Evolutionary conservation across 1,284 basidiomycete species (phyloP).

Genomic region (Microbotryomycetes sp.): DNA sequence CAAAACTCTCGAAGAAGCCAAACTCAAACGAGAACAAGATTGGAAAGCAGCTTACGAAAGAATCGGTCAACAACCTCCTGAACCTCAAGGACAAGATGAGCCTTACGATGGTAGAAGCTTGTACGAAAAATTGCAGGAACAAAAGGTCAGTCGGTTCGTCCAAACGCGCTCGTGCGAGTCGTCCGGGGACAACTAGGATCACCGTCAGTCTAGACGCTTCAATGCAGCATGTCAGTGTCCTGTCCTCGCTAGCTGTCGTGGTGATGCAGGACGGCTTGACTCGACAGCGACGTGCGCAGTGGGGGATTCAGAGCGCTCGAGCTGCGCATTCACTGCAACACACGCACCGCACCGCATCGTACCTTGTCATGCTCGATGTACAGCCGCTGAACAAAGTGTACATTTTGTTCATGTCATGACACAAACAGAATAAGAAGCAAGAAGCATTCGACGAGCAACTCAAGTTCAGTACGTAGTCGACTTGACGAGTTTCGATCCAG

Average conservation of each 20-base stretch:
- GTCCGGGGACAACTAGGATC: too few relatives aligned
- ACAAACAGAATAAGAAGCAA: constrained; percentile 52
- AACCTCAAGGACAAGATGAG: constrained; percentile 61
- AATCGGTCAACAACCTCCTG: constrained; percentile 81
- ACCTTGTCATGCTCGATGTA: too few relatives aligned
- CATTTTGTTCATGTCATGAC: background rate
- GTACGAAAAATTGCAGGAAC: constrained; percentile 81
- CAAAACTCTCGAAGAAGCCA: constrained; percentile 69
- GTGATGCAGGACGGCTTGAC: too few relatives aligned
- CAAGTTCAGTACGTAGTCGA: constrained; percentile 58
- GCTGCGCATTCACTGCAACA: background rate
- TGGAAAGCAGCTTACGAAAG: constrained; percentile 90
- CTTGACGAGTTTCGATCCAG: too few relatives aligned
- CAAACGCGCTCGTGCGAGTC: too few relatives aligned
- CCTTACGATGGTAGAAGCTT: constrained; percentile 77
- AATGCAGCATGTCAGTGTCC: too few relatives aligned
- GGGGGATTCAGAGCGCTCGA: background rate
- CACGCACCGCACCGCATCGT: background rate
- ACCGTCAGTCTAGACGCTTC: too few relatives aligned
- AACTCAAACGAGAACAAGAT: constrained; percentile 67
- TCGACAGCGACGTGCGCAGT: background rate
- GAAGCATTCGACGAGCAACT: constrained; percentile 92
- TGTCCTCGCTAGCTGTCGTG: too few relatives aligned
- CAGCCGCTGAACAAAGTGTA: too few relatives aligned
- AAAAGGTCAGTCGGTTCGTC: constrained; percentile 53